Conservation (phyloP, 2,329 filamentous ascomycete genomes). For the Byssoonygena ceratinophila region DNA sequence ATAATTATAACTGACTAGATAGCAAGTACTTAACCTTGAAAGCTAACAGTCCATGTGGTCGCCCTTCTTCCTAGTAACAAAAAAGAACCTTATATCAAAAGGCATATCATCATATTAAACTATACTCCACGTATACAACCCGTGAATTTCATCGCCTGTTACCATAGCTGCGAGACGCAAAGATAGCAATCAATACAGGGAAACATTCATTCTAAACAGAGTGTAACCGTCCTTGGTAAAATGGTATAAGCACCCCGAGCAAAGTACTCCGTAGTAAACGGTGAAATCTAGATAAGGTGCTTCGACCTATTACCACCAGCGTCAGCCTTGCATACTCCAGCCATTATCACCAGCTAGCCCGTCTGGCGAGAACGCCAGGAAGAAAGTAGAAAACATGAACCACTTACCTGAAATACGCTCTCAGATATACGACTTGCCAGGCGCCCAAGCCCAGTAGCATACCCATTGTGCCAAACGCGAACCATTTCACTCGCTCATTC, state of each 20-base stretch:
- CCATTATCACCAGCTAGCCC: not conserved
- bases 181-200: not conserved
- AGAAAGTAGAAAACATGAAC: constrained; percentile 8
- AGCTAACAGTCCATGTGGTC: too few species aligned
- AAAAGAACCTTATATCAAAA: not conserved
- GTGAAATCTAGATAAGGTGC: constrained; percentile 50
- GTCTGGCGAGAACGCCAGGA: not conserved
- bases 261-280: not conserved
- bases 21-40: too few species aligned
- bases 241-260: constrained; percentile 5
- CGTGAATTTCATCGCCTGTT: constrained; percentile 4
- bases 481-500: constrained; percentile 98
- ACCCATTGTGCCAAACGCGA: constrained; percentile 85
- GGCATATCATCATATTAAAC: constrained; percentile 3
- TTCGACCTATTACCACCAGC: constrained; percentile 44
- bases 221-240: not conserved
- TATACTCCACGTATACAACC: not conserved
- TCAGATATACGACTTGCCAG: constrained; percentile 96
- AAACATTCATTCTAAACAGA: constrained; percentile 1
- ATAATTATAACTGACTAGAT: too few species aligned
- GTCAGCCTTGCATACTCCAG: not conserved
- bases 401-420: constrained; percentile 81
- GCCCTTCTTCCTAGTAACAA: too few species aligned
- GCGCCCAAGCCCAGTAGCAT: constrained; percentile 79
- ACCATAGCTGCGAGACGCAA: not conserved